Base-by-base conservation (phyloP, 805 yeast species). In the Candida krabiensis region DNA sequence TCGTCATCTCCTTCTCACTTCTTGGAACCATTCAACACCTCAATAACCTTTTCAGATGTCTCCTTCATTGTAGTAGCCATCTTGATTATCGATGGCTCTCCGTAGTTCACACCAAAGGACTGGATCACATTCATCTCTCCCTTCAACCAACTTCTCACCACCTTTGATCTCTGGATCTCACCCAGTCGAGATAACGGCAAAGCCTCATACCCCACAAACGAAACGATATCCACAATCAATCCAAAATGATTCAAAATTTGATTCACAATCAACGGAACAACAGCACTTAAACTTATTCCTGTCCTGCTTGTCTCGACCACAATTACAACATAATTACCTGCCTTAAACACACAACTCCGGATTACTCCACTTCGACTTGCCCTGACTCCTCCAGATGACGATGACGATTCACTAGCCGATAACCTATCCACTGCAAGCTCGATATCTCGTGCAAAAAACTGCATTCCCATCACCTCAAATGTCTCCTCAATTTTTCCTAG, bases 391-490 rank as follows among this genome's bases (percentile, higher is more conserved):
- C n/a, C n/a, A n/a, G n/a, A n/a, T n/a, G n/a, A n/a, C n/a, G n/a
- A n/a, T n/a, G n/a, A n/a, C 6, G 32, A 65, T 62, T 3, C 63
- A 60, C n/a, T 58, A 47, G 14, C 51, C 51, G 17, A 80, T 69
- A 71, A 62, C 33, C 68, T 55, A 56, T 79, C 80, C 33, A 90
- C 69, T 39, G 93, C 72, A 41, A 69, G 43, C 63, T 80, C 99
- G 38, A 93, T 75, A 60, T 93, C 99, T 17, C 70, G 64, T 1
- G 95, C 95, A 69, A 93, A 91, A 59, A 88, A 96, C 52, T 86
- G 89, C 53, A 93, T 67, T 0, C 99, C 99, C 67, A 86, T 71
- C 3, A 84, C 81, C 58, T 93, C 99, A 61, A 93, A 82, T 0
- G 98, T 89, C 47, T 85, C 91, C 5, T 86, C 77, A 28, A 93